Evolutionary conservation across 2,329 filamentous ascomycete species (phyloP).

Genomic region (Microsporum audouinii): DNA sequence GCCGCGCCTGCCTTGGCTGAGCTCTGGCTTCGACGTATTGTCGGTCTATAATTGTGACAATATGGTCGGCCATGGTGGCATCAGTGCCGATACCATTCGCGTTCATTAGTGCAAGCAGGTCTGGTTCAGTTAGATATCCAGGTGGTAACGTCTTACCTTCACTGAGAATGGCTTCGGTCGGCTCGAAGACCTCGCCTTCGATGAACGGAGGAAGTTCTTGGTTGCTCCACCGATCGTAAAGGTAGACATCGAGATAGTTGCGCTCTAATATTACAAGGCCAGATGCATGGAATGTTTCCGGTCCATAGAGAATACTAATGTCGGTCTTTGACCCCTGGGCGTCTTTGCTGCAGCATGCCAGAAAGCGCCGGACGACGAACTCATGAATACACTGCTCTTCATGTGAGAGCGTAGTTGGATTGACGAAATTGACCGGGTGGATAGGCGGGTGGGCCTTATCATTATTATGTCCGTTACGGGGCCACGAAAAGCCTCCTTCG

Average conservation of each 20-base stretch:
- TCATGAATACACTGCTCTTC: slow-evolving; percentile 6
- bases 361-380: slow-evolving; percentile 5
- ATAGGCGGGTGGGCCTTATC: slow-evolving; percentile 5
- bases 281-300: slow-evolving; percentile 1
- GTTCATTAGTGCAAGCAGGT: slow-evolving; percentile 6
- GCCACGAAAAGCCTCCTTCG: slow-evolving; percentile 6
- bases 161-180: slow-evolving; percentile 4
- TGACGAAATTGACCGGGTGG: slow-evolving; percentile 6
- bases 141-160: slow-evolving; percentile 2
- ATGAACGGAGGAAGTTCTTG: slow-evolving; percentile 5
- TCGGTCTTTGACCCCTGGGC: slow-evolving; percentile 5
- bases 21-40: slow-evolving; percentile 6
- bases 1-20: slow-evolving; percentile 7
- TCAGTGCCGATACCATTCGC: slow-evolving; percentile 6
- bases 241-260: slow-evolving; percentile 5
- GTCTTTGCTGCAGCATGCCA: slow-evolving; percentile 6
- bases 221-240: slow-evolving; percentile 6
- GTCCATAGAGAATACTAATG: slow-evolving; percentile 5
- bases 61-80: slow-evolving; percentile 6
- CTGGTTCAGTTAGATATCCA: slow-evolving; percentile 6
- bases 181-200: slow-evolving; percentile 6
- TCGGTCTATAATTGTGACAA: slow-evolving; percentile 6
- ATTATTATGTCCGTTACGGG: slow-evolving; percentile 5
- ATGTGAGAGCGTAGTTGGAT: slow-evolving; percentile 5
- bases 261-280: slow-evolving; percentile 5